Conservation (phyloP, 306 rosid genomes). For the Pyrus pyrifolia region DNA sequence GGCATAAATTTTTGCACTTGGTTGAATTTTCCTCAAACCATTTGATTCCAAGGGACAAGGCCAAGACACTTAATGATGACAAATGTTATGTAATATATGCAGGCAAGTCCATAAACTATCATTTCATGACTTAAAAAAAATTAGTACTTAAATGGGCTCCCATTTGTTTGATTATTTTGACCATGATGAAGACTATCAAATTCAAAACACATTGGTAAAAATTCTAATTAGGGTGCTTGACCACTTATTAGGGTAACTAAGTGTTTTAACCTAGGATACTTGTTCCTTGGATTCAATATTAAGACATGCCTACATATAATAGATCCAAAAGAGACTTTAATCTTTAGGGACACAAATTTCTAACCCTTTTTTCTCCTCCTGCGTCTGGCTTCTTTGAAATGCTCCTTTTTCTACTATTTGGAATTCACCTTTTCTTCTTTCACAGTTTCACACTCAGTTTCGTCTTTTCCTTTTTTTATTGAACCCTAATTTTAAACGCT, state of each 20-base stretch:
- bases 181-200: slow-evolving; percentile 8
- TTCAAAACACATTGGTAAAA: slow-evolving; percentile 18
- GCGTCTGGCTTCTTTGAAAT: slow-evolving; percentile 18
- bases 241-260: slow-evolving; percentile 5
- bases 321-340: slow-evolving; percentile 52
- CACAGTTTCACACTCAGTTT: slow-evolving; percentile 19
- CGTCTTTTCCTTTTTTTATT: neutral
- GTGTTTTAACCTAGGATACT: slow-evolving; percentile 60
- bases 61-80: neutral
- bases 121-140: neutral
- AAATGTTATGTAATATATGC: neutral
- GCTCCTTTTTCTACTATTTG: slow-evolving; percentile 24
- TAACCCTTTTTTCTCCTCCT: slow-evolving; percentile 40
- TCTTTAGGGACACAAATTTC: slow-evolving; percentile 54
- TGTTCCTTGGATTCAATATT: slow-evolving; percentile 71
- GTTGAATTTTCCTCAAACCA: neutral
- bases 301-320: slow-evolving; percentile 27
- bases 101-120: neutral
- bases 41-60: neutral
- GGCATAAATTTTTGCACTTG: neutral
- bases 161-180: slow-evolving; percentile 30
- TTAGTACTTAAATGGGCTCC: slow-evolving; percentile 27
- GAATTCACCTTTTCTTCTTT: slow-evolving; percentile 34
- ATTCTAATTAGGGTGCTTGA: slow-evolving; percentile 1
- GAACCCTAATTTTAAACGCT: slow-evolving; percentile 24